These are phyloP conservation scores for Linnemannia zychae DNA, from an alignment of 192 early-diverging fungal species.

Conservation along the genomic window DNA sequence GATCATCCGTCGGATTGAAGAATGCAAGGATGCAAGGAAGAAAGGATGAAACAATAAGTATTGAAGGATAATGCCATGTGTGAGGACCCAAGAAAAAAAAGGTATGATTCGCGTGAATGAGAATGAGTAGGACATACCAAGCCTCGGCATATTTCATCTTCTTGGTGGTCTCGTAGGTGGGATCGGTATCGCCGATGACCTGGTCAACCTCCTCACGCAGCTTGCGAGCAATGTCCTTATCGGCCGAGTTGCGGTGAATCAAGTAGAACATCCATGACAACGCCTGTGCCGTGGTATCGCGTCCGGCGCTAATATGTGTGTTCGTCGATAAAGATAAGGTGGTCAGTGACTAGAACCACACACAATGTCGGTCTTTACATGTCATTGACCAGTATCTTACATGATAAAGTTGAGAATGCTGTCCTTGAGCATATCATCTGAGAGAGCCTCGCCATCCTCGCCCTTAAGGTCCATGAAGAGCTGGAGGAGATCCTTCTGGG, in stretches of 20 bases:
- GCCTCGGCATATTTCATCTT: constrained; percentile 51
- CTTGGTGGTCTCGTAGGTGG: constrained; percentile 39
- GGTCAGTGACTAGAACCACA: background rate
- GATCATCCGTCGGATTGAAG: background rate
- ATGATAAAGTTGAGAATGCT: constrained; percentile 61
- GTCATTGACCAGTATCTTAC: background rate
- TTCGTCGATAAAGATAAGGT: background rate
- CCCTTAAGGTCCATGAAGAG: constrained; percentile 60
- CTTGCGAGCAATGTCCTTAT: constrained; percentile 45
- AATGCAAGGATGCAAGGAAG: background rate
- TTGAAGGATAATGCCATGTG: background rate
- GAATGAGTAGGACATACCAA: constrained; percentile 21
- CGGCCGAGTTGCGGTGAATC: constrained; percentile 36
- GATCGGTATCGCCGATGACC: constrained; percentile 26
- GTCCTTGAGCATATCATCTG: constrained; percentile 61
- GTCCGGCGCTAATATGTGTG: constrained; percentile 19
- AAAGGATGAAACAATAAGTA: background rate
- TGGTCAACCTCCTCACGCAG: constrained; percentile 53
- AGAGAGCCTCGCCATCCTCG: constrained; percentile 54
- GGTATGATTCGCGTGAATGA: background rate
- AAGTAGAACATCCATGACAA: constrained; percentile 69
- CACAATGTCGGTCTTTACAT: background rate
- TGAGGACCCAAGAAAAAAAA: background rate
- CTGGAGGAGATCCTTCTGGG: constrained; percentile 55
- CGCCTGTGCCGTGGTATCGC: constrained; percentile 45